phyloP scores from a whole-genome alignment of 2,329 filamentous ascomycete genomes.

The Aureobasidium sp. region DNA sequence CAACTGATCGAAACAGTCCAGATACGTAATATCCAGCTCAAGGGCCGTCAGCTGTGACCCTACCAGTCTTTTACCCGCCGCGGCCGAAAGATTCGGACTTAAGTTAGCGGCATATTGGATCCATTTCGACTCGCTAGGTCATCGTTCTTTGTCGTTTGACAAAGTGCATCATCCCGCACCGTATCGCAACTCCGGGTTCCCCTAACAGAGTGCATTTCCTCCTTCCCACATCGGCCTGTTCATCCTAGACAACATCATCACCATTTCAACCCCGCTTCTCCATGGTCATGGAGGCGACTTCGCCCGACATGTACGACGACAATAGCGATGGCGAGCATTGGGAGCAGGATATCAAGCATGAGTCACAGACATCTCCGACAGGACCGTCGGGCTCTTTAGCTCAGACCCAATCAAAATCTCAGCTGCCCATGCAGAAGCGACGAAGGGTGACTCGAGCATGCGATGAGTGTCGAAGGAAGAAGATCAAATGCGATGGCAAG shows the following conservation, averaged over 20 bases:
- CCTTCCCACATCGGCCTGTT: neutral
- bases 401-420: conserved; percentile 19
- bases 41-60: neutral
- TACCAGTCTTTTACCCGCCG: neutral
- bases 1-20: neutral
- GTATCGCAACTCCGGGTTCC: neutral
- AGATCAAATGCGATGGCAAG: conserved; percentile 50
- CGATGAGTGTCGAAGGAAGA: conserved; percentile 72
- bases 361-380: conserved; percentile 23
- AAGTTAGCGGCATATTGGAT: conserved; percentile 7
- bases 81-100: conserved; percentile 9
- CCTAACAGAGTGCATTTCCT: neutral
- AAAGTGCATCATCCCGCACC: conserved; percentile 10
- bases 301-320: conserved; percentile 28
- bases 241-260: neutral
- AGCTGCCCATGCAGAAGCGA: conserved; percentile 48
- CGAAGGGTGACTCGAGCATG: conserved; percentile 84
- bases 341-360: conserved; percentile 25
- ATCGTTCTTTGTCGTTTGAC: conserved; percentile 6
- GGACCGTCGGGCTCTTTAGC: conserved; percentile 17
- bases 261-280: neutral
- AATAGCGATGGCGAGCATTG: conserved; percentile 25
- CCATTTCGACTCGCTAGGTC: conserved; percentile 8
- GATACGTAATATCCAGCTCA: conserved; percentile 1
- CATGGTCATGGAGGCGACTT: conserved; percentile 24